phyloP scores from a whole-genome alignment of 2,329 filamentous ascomycete species.

The Rutstroemia sp. region DNA sequence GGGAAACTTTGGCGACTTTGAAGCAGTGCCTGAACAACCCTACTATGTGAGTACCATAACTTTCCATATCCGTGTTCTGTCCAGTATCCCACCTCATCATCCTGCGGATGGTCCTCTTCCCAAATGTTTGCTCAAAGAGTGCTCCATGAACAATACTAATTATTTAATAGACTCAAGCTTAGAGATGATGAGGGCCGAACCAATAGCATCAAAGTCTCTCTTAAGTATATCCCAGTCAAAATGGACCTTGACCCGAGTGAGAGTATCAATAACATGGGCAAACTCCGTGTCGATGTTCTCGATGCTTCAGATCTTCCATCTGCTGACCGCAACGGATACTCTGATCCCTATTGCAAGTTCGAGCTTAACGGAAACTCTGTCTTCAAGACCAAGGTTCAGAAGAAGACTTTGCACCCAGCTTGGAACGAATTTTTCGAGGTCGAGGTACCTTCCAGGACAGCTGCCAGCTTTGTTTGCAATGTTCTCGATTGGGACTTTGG shows the following conservation, averaged over 20 bases:
- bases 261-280: slow-evolving; percentile 98
- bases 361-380: slow-evolving; percentile 81
- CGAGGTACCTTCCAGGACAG: slow-evolving; percentile 74
- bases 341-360: slow-evolving; percentile 95
- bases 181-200: slow-evolving; percentile 69
- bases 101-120: too few species aligned
- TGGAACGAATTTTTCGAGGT: slow-evolving; percentile 98
- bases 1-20: slow-evolving; percentile 78
- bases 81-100: neutral
- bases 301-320: slow-evolving; percentile 84
- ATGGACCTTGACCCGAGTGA: slow-evolving; percentile 93
- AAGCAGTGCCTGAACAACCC: slow-evolving; percentile 61
- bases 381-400: slow-evolving; percentile 91
- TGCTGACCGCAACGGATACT: slow-evolving; percentile 92
- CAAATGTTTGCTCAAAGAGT: too few species aligned
- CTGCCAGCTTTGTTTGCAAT: slow-evolving; percentile 71
- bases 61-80: neutral
- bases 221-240: slow-evolving; percentile 90
- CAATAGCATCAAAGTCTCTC: slow-evolving; percentile 79
- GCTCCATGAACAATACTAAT: slow-evolving; percentile 69
- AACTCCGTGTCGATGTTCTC: slow-evolving; percentile 84
- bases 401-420: slow-evolving; percentile 89
- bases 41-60: slow-evolving; percentile 5
- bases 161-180: slow-evolving; percentile 53
- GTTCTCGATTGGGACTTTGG: slow-evolving; percentile 97